Conservation (phyloP, 2,329 filamentous ascomycete genomes). For the Lecanicillium sp. region DNA sequence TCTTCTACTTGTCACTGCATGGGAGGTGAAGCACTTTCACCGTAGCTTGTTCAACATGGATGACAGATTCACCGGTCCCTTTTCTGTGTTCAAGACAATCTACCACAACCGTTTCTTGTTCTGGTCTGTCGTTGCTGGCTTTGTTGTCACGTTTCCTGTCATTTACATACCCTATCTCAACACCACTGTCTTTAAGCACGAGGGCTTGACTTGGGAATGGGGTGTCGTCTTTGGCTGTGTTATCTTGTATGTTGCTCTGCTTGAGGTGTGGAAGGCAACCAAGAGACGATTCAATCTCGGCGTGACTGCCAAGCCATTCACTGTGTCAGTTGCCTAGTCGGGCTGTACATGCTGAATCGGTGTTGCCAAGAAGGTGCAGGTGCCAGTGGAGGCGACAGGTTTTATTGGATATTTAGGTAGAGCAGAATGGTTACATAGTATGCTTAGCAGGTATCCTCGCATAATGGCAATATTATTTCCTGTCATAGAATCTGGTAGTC, state of each 20-base stretch:
- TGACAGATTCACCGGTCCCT: conserved; percentile 37
- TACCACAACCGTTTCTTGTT: conserved; percentile 63
- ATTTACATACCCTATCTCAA: conserved; percentile 64
- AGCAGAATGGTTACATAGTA: conserved; percentile 8
- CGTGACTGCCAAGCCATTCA: conserved; percentile 15
- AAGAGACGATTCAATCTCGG: conserved; percentile 45
- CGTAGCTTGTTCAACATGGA: conserved; percentile 64
- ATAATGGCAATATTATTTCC: conserved; percentile 9
- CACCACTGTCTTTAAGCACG: conserved; percentile 60
- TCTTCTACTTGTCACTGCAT: conserved; percentile 59
- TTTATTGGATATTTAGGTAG: conserved; percentile 9
- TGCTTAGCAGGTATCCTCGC: conserved; percentile 10
- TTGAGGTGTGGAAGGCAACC: conserved; percentile 62
- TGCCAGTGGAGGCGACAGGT: conserved; percentile 3
- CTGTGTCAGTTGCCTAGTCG: conserved; percentile 1
- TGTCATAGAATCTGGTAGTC: conserved; percentile 5
- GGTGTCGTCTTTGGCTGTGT: conserved; percentile 55
- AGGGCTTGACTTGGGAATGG: conserved; percentile 65
- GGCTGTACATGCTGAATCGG: background rate
- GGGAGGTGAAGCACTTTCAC: conserved; percentile 67
- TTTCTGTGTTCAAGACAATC: conserved; percentile 51
- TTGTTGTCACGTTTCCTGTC: conserved; percentile 52
- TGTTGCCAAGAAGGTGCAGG: background rate
- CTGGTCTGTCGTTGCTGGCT: conserved; percentile 54
- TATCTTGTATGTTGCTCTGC: conserved; percentile 51